A percentile compares a stretch with the other conserved stretches of the same genome.
Conservation (phyloP, 108 stramenopile species). For the Skeletonema menzelii region DNA sequence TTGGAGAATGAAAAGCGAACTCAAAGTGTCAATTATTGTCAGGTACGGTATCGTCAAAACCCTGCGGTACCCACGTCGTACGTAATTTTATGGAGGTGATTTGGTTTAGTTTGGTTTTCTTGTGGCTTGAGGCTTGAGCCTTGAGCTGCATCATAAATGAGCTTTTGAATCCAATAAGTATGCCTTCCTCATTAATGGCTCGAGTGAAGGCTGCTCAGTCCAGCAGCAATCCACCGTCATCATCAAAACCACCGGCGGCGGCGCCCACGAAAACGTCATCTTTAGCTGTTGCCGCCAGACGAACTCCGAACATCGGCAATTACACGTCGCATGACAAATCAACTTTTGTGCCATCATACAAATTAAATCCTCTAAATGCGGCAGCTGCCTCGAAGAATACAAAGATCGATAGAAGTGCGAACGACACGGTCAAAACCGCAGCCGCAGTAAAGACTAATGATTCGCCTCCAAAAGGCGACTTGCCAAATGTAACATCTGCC, state of each 20-base stretch:
- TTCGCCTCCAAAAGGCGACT: background rate
- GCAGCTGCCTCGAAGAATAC: background rate
- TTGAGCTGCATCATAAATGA: too few species aligned
- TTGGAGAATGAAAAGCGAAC: too few species aligned
- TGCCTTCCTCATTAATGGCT: constrained; percentile 39
- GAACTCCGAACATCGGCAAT: background rate
- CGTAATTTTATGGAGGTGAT: too few species aligned
- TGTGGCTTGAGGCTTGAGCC: too few species aligned
- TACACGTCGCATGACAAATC: background rate
- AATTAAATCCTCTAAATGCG: background rate
- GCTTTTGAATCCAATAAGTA: background rate
- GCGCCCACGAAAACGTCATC: background rate
- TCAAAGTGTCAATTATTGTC: too few species aligned
- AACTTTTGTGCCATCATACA: background rate
- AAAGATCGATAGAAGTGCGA: background rate
- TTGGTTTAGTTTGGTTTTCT: too few species aligned
- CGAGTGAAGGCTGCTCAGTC: constrained; percentile 13
- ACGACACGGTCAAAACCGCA: background rate
- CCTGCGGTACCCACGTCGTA: too few species aligned
- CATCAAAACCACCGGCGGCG: background rate
- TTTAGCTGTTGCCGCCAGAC: constrained; percentile 1
- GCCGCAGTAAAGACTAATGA: background rate
- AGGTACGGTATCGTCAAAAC: too few species aligned
- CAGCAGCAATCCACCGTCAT: background rate
- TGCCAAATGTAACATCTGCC: background rate